Percentiles rank a stretch among this genome's conserved stretches.
These are phyloP conservation scores for Saccharomycopsis sp. DNA, from an alignment of 805 yeast species.

Conservation along the genomic window DNA sequence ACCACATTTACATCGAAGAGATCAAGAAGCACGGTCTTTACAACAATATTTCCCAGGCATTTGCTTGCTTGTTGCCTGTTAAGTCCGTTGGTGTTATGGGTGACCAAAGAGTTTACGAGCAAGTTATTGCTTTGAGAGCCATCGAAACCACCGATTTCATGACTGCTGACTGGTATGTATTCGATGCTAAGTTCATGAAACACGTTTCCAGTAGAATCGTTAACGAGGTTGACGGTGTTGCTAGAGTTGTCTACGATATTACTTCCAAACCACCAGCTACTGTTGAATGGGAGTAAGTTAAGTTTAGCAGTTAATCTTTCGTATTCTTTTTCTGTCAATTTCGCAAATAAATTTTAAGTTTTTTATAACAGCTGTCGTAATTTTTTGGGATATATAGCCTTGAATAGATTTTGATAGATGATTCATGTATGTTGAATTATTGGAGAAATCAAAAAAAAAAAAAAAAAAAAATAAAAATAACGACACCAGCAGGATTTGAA, in stretches of 20 bases:
- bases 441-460: not conserved
- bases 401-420: too few species aligned
- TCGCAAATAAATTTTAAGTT: too few species aligned
- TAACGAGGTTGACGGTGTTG: slow-evolving; percentile 98
- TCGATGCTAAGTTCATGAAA: slow-evolving; percentile 88
- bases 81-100: slow-evolving; percentile 99
- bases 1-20: slow-evolving; percentile 91
- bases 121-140: slow-evolving; percentile 97
- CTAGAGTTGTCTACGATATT: slow-evolving; percentile 97
- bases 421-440: too few species aligned
- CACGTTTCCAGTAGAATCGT: slow-evolving; percentile 92
- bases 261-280: slow-evolving; percentile 99
- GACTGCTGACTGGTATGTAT: slow-evolving; percentile 99
- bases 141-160: slow-evolving; percentile 96
- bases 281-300: slow-evolving; percentile 90
- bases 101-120: slow-evolving; percentile 98
- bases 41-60: slow-evolving; percentile 92
- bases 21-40: slow-evolving; percentile 90
- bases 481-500: slow-evolving; percentile 42
- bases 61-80: slow-evolving; percentile 94
- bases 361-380: too few species aligned
- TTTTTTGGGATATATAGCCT: too few species aligned
- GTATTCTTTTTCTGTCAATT: too few species aligned
- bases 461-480: slow-evolving; percentile 24
- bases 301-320: too few species aligned